Evolutionary conservation across 495 filamentous ascomycete species (phyloP), one percentile per base, ranked within the genome.

Genomic region (Daldinia loculata): DNA sequence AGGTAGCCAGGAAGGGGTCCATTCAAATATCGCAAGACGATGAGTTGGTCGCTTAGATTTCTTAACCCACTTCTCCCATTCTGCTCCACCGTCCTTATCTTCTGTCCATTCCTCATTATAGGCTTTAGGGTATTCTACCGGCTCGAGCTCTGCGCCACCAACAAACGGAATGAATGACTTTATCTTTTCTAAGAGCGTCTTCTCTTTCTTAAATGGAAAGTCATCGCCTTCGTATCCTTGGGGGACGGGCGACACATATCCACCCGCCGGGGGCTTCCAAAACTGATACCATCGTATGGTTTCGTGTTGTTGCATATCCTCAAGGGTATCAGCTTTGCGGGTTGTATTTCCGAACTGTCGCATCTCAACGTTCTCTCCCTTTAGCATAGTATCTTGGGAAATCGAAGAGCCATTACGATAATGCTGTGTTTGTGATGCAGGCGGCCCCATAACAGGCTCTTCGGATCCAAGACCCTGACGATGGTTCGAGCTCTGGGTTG

Each of bases 11-110:
- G 68, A 69, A 14, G 84, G 84, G n/a, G 88, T 89, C 83, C 88
- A 89, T 7, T 86, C 86, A 71, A 96, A 93, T 6, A 89, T 86
- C 1, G 93, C 88, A n/a, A 97, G 79, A 50, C 93, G 87, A 83
- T 94, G 92, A 2, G 91, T 97, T 27, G 93, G 92, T 26, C 96
- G 90, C 70, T 98, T 92, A 69, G 92, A 92, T 17, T 87, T 85
- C 69, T 86, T 88, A 32, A 99, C 80, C 76, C 93, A 97, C 60
- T 89, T 90, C 77, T 91, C 89, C 95, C 95, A 99, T 43, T 91
- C 91, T 53, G 93, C 89, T 27, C 88, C 89, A 32, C 86, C 81
- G 60, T 91, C 87, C 45, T 91, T 83, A 39, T 93, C 83, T 17
- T 86, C 88, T 15, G 81, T 79, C 70, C 84, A 87, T 22, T 91